Evolutionary conservation across 2,329 filamentous ascomycete species (phyloP).

Genomic region (Aspergillus uvarum): DNA sequence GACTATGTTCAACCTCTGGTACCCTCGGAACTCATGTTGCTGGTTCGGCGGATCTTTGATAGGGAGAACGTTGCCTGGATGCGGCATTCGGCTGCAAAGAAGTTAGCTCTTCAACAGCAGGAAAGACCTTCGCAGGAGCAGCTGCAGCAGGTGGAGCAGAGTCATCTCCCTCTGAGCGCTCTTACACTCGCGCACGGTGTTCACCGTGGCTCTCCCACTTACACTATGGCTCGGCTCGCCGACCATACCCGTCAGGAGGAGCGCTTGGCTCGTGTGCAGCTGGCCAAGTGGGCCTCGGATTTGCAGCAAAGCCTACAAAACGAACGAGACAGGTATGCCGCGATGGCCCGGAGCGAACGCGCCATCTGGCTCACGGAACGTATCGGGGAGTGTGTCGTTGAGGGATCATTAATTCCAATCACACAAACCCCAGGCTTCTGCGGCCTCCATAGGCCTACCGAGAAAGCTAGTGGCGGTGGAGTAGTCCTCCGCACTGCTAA

Average conservation of each 20-base stretch:
- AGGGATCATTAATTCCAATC: conserved; percentile 61
- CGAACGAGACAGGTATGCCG: conserved; percentile 69
- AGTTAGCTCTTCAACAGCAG: conserved; percentile 71
- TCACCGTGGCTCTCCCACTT: conserved; percentile 44
- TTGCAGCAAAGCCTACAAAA: conserved; percentile 73
- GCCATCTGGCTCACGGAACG: conserved; percentile 68
- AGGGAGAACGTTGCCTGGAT: conserved; percentile 76
- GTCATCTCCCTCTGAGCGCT: conserved; percentile 19
- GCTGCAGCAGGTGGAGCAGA: neutral
- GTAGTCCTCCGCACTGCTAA: conserved; percentile 26
- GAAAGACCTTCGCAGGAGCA: conserved; percentile 18
- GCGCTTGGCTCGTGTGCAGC: conserved; percentile 63
- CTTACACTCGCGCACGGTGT: conserved; percentile 28
- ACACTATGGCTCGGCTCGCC: conserved; percentile 61
- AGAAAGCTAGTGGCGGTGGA: conserved; percentile 23
- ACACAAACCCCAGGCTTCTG: conserved; percentile 38
- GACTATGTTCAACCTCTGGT: conserved; percentile 82
- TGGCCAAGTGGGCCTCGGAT: conserved; percentile 80
- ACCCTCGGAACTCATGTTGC: conserved; percentile 66
- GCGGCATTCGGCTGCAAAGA: conserved; percentile 77
- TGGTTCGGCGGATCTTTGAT: conserved; percentile 76
- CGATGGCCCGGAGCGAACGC: conserved; percentile 61
- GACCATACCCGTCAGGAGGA: conserved; percentile 62
- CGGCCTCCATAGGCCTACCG: conserved; percentile 24
- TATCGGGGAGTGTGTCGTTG: conserved; percentile 65